Evolutionary conservation across 257 asterid genomes (phyloP).

Genomic region (Dorcoceras hygrometricum): DNA sequence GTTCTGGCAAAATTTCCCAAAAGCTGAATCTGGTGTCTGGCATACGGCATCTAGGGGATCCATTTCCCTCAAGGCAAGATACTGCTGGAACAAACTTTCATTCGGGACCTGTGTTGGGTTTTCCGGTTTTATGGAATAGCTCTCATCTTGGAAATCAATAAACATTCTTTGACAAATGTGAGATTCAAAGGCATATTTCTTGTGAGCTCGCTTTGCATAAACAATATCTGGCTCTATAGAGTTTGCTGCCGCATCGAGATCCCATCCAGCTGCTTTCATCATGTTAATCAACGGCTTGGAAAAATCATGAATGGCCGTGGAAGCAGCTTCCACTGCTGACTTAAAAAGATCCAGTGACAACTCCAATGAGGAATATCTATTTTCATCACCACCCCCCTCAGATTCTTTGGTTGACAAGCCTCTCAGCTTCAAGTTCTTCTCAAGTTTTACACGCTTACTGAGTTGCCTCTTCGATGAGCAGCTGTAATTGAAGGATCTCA

Average conservation of each 20-base stretch:
- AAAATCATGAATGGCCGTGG: slow-evolving; percentile 82
- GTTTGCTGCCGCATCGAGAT: slow-evolving; percentile 93
- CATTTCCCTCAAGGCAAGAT: slow-evolving; percentile 67
- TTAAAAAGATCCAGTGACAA: slow-evolving; percentile 75
- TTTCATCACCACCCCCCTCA: slow-evolving; percentile 58
- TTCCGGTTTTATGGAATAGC: slow-evolving; percentile 54
- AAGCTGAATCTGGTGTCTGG: slow-evolving; percentile 63
- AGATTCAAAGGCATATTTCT: slow-evolving; percentile 94
- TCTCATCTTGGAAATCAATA: slow-evolving; percentile 81
- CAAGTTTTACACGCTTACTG: slow-evolving; percentile 89
- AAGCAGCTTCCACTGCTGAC: slow-evolving; percentile 77
- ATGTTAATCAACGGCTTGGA: slow-evolving; percentile 95
- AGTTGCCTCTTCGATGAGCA: slow-evolving; percentile 87
- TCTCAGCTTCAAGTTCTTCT: slow-evolving; percentile 92
- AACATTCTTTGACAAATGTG: slow-evolving; percentile 95
- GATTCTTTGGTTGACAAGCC: slow-evolving; percentile 84
- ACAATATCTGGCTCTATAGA: slow-evolving; percentile 71
- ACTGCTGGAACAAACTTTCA: slow-evolving; percentile 60
- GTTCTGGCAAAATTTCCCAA: slow-evolving; percentile 69
- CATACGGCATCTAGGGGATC: slow-evolving; percentile 92
- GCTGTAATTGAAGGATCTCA: slow-evolving; percentile 78
- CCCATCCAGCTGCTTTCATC: slow-evolving; percentile 99
- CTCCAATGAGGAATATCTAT: slow-evolving; percentile 41
- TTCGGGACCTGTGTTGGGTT: slow-evolving; percentile 26
- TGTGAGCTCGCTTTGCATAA: slow-evolving; percentile 94